phyloP scores from a whole-genome alignment of 1,284 basidiomycete species.

The Singerocomus inundabilis region DNA sequence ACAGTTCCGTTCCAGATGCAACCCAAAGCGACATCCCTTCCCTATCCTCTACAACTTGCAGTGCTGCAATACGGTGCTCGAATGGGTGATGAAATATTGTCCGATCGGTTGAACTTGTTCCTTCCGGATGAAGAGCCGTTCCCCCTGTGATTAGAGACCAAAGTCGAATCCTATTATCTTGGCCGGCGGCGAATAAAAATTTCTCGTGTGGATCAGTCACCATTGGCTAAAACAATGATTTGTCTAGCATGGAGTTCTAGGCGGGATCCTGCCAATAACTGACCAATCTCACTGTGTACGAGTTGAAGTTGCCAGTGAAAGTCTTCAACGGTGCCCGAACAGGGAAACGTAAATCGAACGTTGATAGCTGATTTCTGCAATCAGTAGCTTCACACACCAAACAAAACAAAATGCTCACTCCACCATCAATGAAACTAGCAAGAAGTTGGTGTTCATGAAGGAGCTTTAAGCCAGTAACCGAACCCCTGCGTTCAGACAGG shows the following conservation, averaged over 20 bases:
- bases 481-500: constrained; percentile 35
- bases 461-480: constrained; percentile 51
- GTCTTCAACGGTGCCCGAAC: constrained; percentile 43
- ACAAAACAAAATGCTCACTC: constrained; percentile 41
- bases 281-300: constrained; percentile 51
- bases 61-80: constrained; percentile 38
- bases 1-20: constrained; percentile 39
- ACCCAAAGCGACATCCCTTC: constrained; percentile 43
- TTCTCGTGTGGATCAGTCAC: constrained; percentile 56
- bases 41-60: constrained; percentile 44
- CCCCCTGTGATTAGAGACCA: constrained; percentile 65
- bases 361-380: constrained; percentile 47
- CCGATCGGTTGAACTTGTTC: constrained; percentile 1
- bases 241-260: not conserved
- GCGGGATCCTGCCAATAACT: constrained; percentile 15
- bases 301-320: constrained; percentile 58
- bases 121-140: constrained; percentile 32
- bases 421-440: constrained; percentile 56
- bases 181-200: constrained; percentile 72
- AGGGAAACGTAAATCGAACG: constrained; percentile 62
- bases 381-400: not conserved
- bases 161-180: constrained; percentile 57
- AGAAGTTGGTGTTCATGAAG: constrained; percentile 54
- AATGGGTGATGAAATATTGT: constrained; percentile 38
- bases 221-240: constrained; percentile 48